Conservation (phyloP, 306 rosid genomes). For the Prunus salicina region DNA sequence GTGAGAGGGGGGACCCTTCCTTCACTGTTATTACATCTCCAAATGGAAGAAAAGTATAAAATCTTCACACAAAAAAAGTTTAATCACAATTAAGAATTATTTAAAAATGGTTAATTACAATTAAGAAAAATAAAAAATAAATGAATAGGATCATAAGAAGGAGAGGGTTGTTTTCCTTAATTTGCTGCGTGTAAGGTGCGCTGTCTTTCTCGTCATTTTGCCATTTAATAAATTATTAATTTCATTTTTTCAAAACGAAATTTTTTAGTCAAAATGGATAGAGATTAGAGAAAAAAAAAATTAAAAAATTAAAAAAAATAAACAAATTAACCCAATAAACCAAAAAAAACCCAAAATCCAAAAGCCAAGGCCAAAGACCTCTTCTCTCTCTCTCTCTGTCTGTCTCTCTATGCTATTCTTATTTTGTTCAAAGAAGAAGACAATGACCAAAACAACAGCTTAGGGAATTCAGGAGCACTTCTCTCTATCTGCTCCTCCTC, state of each 20-base stretch:
- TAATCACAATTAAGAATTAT: neutral
- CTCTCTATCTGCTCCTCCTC: neutral
- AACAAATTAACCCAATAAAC: neutral
- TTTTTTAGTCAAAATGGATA: neutral
- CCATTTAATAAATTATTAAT: neutral
- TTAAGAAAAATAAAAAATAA: neutral
- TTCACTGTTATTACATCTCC: neutral
- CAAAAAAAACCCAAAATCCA: neutral
- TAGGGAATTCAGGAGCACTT: constrained; percentile 14
- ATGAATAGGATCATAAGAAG: neutral
- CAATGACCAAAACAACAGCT: constrained; percentile 5
- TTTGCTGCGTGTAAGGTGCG: constrained; percentile 57
- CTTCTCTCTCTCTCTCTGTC: neutral
- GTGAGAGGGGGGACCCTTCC: neutral
- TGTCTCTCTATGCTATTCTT: neutral
- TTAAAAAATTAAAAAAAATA: neutral
- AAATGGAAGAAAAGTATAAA: neutral
- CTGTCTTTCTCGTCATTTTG: constrained; percentile 49
- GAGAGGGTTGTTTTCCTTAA: constrained; percentile 8
- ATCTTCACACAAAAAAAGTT: neutral
- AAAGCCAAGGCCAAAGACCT: neutral
- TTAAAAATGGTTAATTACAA: neutral
- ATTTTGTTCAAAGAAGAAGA: constrained; percentile 2
- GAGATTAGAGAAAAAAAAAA: neutral
- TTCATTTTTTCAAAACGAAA: constrained; percentile 19